These are phyloP conservation scores for Monosporascus sp. DNA, from an alignment of 2,329 filamentous ascomycete genomes.

Conservation along the genomic window DNA sequence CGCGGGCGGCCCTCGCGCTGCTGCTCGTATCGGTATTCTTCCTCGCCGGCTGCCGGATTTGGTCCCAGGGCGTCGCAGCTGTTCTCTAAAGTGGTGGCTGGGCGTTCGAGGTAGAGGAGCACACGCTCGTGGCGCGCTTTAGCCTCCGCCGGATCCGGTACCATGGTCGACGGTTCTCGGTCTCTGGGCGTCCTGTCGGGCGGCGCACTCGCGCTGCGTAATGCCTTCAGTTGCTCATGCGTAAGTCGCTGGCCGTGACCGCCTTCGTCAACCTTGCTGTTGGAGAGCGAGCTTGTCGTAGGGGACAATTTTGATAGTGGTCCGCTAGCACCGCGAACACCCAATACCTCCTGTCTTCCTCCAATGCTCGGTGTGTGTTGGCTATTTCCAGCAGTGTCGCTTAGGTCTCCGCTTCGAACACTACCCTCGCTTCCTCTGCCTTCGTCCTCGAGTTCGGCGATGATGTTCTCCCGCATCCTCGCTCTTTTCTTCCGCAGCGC, in stretches of 20 bases:
- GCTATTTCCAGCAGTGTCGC: conserved; percentile 1
- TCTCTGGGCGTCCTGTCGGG: background rate
- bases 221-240: background rate
- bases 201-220: background rate
- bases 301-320: background rate
- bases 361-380: background rate
- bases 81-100: conserved; percentile 14
- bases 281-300: background rate
- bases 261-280: background rate
- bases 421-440: conserved; percentile 4
- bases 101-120: conserved; percentile 27
- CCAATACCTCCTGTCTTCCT: background rate
- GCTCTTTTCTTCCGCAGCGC: conserved; percentile 52
- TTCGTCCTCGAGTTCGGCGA: conserved; percentile 37
- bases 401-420: background rate
- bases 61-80: conserved; percentile 20
- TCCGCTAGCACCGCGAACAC: background rate
- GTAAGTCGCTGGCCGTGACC: background rate
- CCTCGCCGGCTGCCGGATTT: conserved; percentile 9
- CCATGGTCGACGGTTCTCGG: conserved; percentile 4
- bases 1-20: conserved; percentile 23
- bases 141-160: conserved; percentile 5
- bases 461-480: conserved; percentile 44
- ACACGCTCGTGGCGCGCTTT: conserved; percentile 23
- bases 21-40: conserved; percentile 8